Base-by-base conservation (phyloP, 2,329 filamentous ascomycete species). In the Cytospora leucostoma region DNA sequence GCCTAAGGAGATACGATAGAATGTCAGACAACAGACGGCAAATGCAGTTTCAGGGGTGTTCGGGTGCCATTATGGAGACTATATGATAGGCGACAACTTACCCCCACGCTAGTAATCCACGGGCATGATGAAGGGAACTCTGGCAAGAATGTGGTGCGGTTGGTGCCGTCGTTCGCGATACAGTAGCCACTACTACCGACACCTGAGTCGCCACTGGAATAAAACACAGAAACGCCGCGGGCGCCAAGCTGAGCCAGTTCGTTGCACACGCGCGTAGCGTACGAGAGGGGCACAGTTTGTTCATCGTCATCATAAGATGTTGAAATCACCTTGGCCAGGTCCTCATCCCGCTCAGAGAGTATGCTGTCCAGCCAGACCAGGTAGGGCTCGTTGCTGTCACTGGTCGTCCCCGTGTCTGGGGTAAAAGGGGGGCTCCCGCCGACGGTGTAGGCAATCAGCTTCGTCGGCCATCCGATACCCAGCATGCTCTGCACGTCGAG, bases 271-370 rank as follows among this genome's bases (percentile, higher is more conserved):
- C 75, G 74, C 13, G 69, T 78, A 8, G 85, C 82, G 71, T 90
- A 90, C 4, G 79, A 75, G 27, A 75, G 74, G 0, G 87, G 86
- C 0, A 91, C 77, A 4, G 80, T 82, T 71, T 88, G 84, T 74
- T 91, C 88, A 59, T 85, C 81, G 65, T 90, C 87, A 55, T 86
- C 87, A 71, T 91, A 91, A 0, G 86, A 89, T 13, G 84, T 86
- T 59, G 80, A 84, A 69, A 91, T 82, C 17, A 87, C 83, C 54
- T 85, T 81, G 0, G 88, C 88, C 1, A 91, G 77, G 7, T 77
- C 71, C 0, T 74, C 69, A 59, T 82, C 80, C 1, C 79, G 74
- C 52, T 84, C 78, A 49, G 75, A 72, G 1, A 88, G 76, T 3
- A 90, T 74, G 71, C 84, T 84, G 62, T 84, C 79, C 11, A 89